Evolutionary conservation across 768 basidiomycete species (phyloP).

Genomic region (Dictyophora rubrovolvata): DNA sequence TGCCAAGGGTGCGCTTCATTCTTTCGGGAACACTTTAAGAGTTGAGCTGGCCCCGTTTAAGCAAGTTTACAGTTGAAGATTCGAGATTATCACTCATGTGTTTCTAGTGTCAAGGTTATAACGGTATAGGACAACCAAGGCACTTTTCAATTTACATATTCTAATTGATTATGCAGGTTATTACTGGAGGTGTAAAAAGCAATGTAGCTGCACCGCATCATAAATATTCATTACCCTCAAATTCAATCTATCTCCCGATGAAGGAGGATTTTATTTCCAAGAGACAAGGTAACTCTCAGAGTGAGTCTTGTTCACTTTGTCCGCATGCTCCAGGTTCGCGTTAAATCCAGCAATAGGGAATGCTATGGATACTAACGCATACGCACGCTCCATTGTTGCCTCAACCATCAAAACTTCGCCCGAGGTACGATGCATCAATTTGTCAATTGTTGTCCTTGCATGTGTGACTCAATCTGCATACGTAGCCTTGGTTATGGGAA

Average conservation of each 20-base stretch:
- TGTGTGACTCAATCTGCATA: neutral
- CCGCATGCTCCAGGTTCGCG: neutral
- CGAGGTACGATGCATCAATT: neutral
- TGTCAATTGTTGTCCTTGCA: neutral
- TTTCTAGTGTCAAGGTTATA: conserved; percentile 7
- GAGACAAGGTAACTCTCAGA: conserved; percentile 2
- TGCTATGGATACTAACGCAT: conserved; percentile 4
- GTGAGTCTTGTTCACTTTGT: neutral
- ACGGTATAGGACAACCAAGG: neutral
- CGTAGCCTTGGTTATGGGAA: conserved; percentile 2
- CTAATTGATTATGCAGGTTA: neutral
- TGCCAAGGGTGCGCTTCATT: conserved; percentile 13
- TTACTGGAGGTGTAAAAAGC: conserved; percentile 9
- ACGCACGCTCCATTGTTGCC: conserved; percentile 6
- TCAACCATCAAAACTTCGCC: conserved; percentile 2
- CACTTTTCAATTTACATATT: neutral
- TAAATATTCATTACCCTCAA: neutral
- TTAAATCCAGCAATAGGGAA: neutral
- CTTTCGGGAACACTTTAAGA: conserved; percentile 13
- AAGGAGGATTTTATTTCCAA: conserved; percentile 5
- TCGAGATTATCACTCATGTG: neutral
- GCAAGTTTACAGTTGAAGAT: conserved; percentile 1
- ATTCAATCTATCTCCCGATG: conserved; percentile 6
- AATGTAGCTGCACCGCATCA: conserved; percentile 1
- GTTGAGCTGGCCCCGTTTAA: conserved; percentile 13